phyloP scores from a whole-genome alignment of 306 rosid species.

The Erythrophleum fordii region DNA sequence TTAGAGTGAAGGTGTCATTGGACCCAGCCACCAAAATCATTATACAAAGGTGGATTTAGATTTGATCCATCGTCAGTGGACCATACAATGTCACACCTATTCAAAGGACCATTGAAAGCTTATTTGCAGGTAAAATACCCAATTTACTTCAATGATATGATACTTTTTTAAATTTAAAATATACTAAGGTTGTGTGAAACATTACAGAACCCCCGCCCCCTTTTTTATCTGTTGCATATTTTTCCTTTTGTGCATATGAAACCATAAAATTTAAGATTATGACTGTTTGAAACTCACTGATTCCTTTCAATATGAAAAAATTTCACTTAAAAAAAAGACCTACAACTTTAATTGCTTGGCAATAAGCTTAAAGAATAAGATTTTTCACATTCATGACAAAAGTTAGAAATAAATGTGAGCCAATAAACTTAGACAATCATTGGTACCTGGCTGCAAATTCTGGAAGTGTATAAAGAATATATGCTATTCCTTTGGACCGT shows the following conservation, averaged over 20 bases:
- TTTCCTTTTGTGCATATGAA: neutral
- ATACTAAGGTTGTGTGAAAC: neutral
- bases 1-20: neutral
- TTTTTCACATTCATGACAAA: neutral
- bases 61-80: neutral
- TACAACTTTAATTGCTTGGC: neutral
- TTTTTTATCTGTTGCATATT: neutral
- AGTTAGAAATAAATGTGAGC: conserved; percentile 16
- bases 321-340: neutral
- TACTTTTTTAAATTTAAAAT: neutral
- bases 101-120: neutral
- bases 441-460: conserved; percentile 70
- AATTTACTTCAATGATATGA: neutral
- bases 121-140: neutral
- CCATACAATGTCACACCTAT: neutral
- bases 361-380: conserved; percentile 18
- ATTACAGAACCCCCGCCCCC: neutral
- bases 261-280: neutral
- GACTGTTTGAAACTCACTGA: neutral
- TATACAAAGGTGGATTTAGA: neutral
- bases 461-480: conserved; percentile 58
- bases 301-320: conserved; percentile 13
- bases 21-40: neutral
- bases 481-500: conserved; percentile 79
- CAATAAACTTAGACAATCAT: conserved; percentile 18